A percentile compares a stretch with the other conserved stretches of the same genome.
phyloP scores from a whole-genome alignment of 371 early-diverging fungal genomes.

The Enteropsectra breve region DNA sequence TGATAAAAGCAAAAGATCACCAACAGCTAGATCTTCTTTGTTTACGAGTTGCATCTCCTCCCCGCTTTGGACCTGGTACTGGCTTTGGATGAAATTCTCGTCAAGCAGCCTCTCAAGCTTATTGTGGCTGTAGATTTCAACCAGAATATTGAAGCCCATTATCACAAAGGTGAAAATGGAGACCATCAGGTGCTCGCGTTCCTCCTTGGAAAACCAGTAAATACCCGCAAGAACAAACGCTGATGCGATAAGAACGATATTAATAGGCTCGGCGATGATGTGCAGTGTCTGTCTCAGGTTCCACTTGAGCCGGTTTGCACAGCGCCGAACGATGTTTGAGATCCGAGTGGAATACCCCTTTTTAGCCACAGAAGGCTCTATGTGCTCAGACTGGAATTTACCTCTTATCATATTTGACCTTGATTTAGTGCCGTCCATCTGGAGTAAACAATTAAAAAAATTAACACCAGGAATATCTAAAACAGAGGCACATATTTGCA shows the following conservation, averaged over 20 bases:
- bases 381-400: too few relatives aligned
- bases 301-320: too few relatives aligned
- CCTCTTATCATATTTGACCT: too few relatives aligned
- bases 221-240: not conserved
- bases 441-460: too few relatives aligned
- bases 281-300: too few relatives aligned
- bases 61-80: not conserved
- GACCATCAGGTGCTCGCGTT: constrained; percentile 3
- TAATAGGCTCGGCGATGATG: constrained; percentile 15
- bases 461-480: too few relatives aligned
- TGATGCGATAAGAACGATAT: not conserved
- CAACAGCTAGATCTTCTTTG: constrained; percentile 65
- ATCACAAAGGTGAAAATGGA: constrained; percentile 9
- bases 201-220: constrained; percentile 13
- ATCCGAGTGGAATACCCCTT: too few relatives aligned
- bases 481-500: too few relatives aligned
- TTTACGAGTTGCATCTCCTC: not conserved
- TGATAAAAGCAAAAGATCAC: constrained; percentile 72
- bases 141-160: constrained; percentile 4
- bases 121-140: constrained; percentile 11
- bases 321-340: constrained; percentile 77
- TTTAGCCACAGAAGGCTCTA: too few relatives aligned
- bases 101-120: not conserved
- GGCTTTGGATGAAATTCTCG: not conserved
- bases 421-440: too few relatives aligned